Base-by-base conservation (phyloP, 306 rosid genomes). In the Phaseolus lunatus region DNA sequence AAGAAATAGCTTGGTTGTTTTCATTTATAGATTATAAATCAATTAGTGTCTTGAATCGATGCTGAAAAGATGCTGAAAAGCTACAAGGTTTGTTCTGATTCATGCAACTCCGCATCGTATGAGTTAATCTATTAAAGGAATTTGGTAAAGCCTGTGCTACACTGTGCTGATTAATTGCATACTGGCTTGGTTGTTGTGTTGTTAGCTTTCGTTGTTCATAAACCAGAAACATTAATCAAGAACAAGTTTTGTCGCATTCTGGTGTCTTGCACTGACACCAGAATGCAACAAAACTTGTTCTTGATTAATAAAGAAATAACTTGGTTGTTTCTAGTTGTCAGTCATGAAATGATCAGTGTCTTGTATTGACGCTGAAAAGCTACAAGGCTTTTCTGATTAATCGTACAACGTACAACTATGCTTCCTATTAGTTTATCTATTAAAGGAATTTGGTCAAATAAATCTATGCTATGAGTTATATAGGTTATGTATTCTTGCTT, bases 391-490 rank as follows among this genome's bases (percentile, higher is more conserved):
- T 13, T 14, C 18, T 45, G 18, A 45, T 14, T 44, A 13, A 44
- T 13, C 0, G 49, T 3, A 3, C 3, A 13, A 44, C 0, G 49
- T 3, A 3, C 3, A 13, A 44, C 12, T 26, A 3, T n/a, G 2
- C 15, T 61, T 43, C 18, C 13, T 18, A 18, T 52, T 35, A 63
- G 67, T 43, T 71, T 39, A 11, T 20, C 18, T 37, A 37, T 59
- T 64, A 18, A 18, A 53, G 73, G 57, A 70, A n/a, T 62, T 54
- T 70, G 72, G 39, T 80, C 26, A 13, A 13, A 27, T 50, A 13
- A 13, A 27, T 50, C 2, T 71, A 19, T 49, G 64, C 31, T 76
- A n/a, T n/a, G 59, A 48, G n/a, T 70, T 33, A 20, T 63, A 37
- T 37, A 1, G 15, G 15, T 80, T 35, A 26, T 31, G 75, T 56